These are phyloP conservation scores for Vachellia pachyceras DNA, from an alignment of 306 rosid genomes.

Conservation along the genomic window DNA sequence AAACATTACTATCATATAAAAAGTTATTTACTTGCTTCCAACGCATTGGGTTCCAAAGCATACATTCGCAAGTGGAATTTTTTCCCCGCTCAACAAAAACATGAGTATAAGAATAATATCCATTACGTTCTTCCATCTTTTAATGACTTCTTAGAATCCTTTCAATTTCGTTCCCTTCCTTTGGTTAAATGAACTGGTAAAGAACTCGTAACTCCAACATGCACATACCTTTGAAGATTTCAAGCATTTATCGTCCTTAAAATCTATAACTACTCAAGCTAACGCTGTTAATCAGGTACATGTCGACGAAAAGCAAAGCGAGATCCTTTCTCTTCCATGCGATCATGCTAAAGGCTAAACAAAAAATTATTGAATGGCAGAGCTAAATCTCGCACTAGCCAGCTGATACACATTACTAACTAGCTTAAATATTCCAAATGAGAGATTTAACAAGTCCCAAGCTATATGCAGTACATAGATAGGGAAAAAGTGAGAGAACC, in stretches of 20 bases:
- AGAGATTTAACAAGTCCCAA: slow-evolving; percentile 1
- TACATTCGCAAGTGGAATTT: background rate
- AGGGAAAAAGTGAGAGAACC: background rate
- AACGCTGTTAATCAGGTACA: background rate
- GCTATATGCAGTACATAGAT: background rate
- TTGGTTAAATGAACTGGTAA: background rate
- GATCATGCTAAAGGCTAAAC: background rate
- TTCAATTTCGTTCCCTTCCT: background rate
- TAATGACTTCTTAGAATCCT: background rate
- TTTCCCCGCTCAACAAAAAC: background rate
- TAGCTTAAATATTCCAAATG: background rate
- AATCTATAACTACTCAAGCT: slow-evolving; percentile 1
- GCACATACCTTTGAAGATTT: slow-evolving; percentile 11
- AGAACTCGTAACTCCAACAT: background rate
- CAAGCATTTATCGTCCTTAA: background rate
- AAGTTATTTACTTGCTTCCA: background rate
- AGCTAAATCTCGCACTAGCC: background rate
- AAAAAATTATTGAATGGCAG: background rate
- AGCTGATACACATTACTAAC: background rate
- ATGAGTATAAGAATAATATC: background rate
- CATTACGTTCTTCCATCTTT: background rate
- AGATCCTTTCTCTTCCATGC: background rate
- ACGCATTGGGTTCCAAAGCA: background rate
- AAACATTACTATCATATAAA: background rate
- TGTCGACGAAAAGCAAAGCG: background rate